Base-by-base conservation (phyloP, 352 stramenopile genomes). In the Bremia lactucae region DNA sequence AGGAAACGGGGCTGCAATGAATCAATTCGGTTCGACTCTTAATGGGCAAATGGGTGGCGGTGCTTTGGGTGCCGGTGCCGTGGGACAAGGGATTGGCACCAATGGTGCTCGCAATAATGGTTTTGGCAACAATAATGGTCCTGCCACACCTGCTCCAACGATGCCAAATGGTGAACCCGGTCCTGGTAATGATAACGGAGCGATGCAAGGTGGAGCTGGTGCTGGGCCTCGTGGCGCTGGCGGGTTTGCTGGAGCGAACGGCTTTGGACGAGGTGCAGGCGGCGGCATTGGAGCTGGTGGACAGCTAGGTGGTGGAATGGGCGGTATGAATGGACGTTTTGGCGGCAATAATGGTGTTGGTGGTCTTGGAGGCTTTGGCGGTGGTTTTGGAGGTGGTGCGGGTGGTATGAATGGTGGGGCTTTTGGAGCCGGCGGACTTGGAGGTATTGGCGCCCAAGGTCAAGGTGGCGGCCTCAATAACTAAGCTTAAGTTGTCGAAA, bases 141-240 rank as follows among this genome's bases (percentile, higher is more conserved):
- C 28, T 1, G 28, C 13, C 8, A 15, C 28, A 34, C 52, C 47
- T 16, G 52, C 52, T 34, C 52, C 52, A 20, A 62, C 52, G n/a
- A 31, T 31, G 15, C 46, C 47, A 13, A 39, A 34, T 9, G 42
- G 35, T 21, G 40, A 18, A 31, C 35, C 42, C 22, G 33, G n/a
- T 16, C 25, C 31, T 31, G n/a, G 41, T 4, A 46, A 44, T 24
- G 41, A 39, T 21, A 22, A 25, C 16, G 39, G 41, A 23, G 42
- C 18, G 20, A 14, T 16, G 20, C 31, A 21, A 38, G 28, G 28
- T 34, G 28, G 28, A 9, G 28, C 28, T 3, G 31, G 31, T 7
- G 9, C 31, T 37, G 31, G 6, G 5, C 20, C 28, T 13, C 28
- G 9, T 8, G 15, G 2, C 10, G 31, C 31, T 11, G 31, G 8